Conservation (phyloP, 495 filamentous ascomycete genomes). For the Aspergillus egyptiacus region DNA sequence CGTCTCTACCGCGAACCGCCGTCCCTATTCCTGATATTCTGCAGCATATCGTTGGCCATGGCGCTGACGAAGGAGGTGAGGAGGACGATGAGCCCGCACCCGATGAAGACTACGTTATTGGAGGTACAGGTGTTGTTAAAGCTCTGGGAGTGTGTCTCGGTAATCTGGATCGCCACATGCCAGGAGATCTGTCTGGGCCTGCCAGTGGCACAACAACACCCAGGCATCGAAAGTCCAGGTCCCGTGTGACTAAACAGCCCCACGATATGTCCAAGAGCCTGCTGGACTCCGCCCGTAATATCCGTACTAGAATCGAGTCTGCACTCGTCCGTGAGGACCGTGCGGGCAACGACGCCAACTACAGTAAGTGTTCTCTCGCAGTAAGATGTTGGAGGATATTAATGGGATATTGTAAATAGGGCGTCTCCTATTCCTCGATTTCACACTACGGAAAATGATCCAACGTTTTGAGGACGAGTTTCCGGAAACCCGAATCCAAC, state of each 20-base stretch:
- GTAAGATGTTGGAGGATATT: slow-evolving; percentile 9
- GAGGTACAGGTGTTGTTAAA: slow-evolving; percentile 91
- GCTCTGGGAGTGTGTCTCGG: slow-evolving; percentile 84
- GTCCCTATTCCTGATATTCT: slow-evolving; percentile 59
- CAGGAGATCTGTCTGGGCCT: slow-evolving; percentile 36
- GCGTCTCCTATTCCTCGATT: slow-evolving; percentile 82
- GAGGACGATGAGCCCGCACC: slow-evolving; percentile 68
- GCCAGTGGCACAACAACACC: slow-evolving; percentile 53
- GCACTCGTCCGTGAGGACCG: slow-evolving; percentile 73
- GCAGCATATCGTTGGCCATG: slow-evolving; percentile 56
- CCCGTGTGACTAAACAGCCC: slow-evolving; percentile 55
- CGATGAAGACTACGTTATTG: slow-evolving; percentile 92
- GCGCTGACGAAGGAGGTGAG: slow-evolving; percentile 46
- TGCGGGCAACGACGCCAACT: slow-evolving; percentile 60
- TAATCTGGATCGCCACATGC: slow-evolving; percentile 48
- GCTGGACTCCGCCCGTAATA: slow-evolving; percentile 78
- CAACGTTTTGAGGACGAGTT: slow-evolving; percentile 93
- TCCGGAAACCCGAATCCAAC: slow-evolving; percentile 68
- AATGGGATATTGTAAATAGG: slow-evolving; percentile 39
- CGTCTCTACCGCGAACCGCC: slow-evolving; percentile 30
- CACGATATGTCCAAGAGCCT: slow-evolving; percentile 91
- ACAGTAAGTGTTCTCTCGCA: slow-evolving; percentile 53
- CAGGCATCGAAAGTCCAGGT: slow-evolving; percentile 36
- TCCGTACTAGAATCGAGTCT: slow-evolving; percentile 74
- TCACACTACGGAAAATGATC: slow-evolving; percentile 85